Evolutionary conservation across 2,329 filamentous ascomycete species (phyloP).

Genomic region (Ophiocordyceps australis): DNA sequence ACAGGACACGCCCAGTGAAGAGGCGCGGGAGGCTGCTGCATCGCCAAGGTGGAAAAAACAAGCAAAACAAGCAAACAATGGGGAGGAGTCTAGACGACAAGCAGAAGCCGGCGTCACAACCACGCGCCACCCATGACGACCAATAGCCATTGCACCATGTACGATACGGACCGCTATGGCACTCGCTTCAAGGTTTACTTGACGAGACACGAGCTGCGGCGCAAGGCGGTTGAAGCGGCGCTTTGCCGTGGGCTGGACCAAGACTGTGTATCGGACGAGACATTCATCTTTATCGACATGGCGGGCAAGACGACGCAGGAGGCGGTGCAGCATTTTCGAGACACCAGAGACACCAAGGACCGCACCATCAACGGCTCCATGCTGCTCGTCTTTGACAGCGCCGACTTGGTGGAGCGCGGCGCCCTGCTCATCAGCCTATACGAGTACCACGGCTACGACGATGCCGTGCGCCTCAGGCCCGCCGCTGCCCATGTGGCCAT

Average conservation of each 20-base stretch:
- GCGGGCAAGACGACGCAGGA: not conserved
- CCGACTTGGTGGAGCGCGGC: slow-evolving; percentile 1
- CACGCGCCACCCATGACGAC: no score
- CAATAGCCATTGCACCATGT: no score
- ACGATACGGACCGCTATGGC: no score
- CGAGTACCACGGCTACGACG: slow-evolving; percentile 2
- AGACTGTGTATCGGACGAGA: not conserved
- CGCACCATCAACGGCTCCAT: not conserved
- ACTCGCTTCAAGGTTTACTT: not conserved
- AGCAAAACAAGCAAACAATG: no score
- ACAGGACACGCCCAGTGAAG: no score
- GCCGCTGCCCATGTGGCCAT: not conserved
- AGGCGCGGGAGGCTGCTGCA: no score
- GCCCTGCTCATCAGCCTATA: slow-evolving; percentile 1
- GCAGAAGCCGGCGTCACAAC: no score
- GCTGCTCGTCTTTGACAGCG: slow-evolving; percentile 1
- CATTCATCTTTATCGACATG: not conserved
- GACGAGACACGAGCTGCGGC: not conserved
- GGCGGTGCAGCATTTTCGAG: not conserved
- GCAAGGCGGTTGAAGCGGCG: not conserved
- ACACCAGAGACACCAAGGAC: not conserved
- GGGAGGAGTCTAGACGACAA: no score
- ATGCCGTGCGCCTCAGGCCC: slow-evolving; percentile 1
- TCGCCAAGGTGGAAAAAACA: no score
- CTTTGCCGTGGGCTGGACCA: not conserved